Percentiles rank a stretch among this genome's conserved stretches.
Conservation (phyloP, 441 rosid species). For the Corymbia calophylla region DNA sequence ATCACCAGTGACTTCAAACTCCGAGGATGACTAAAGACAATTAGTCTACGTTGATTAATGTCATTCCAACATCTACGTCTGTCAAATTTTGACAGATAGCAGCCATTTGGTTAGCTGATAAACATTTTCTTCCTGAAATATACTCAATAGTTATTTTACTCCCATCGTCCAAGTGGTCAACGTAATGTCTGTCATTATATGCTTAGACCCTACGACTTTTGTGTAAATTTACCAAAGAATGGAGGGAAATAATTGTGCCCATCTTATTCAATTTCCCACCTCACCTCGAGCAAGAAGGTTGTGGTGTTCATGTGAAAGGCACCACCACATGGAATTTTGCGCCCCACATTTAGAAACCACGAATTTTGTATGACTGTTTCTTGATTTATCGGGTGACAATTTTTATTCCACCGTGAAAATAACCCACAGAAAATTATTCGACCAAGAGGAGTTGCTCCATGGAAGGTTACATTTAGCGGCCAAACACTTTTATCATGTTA, state of each 20-base stretch:
- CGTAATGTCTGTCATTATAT: neutral
- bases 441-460: no score
- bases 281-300: no score
- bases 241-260: no score
- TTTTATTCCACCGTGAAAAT: no score
- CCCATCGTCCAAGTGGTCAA: neutral
- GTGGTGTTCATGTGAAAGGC: no score
- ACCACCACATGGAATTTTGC: neutral
- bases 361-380: neutral
- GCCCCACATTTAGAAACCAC: neutral
- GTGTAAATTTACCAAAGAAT: no score
- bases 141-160: neutral
- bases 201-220: neutral
- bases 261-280: no score
- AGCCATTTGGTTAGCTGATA: neutral
- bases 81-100: neutral
- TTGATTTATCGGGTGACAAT: no score
- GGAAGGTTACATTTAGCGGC: no score
- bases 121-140: neutral
- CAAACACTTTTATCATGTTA: no score
- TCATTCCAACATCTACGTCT: neutral
- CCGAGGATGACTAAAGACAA: neutral
- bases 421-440: no score
- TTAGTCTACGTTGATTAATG: neutral
- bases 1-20: neutral